phyloP scores from a whole-genome alignment of 495 filamentous ascomycete genomes.

The Staphylotrichum tortipilum region DNA sequence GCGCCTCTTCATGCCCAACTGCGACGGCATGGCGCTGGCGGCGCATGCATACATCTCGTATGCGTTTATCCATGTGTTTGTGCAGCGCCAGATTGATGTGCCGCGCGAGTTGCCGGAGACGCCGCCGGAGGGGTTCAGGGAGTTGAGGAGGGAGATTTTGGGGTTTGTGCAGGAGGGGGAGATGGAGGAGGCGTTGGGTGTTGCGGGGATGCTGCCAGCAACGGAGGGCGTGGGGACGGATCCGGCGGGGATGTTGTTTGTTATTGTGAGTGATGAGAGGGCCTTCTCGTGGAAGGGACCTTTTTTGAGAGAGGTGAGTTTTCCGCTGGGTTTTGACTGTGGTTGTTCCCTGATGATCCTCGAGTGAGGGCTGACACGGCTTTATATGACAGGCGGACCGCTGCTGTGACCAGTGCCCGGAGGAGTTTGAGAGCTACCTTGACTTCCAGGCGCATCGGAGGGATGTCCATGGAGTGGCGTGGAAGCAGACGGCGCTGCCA shows the following conservation, averaged over 20 bases:
- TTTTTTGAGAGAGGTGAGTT: not conserved
- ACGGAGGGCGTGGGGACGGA: not conserved
- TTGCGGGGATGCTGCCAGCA: not conserved
- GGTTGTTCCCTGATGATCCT: too few species aligned
- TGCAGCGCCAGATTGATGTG: not conserved
- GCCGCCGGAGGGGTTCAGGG: not conserved
- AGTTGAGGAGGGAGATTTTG: not conserved
- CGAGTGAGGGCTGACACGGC: too few species aligned
- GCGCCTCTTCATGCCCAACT: not conserved
- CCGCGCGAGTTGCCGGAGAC: not conserved
- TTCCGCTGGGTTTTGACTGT: not conserved
- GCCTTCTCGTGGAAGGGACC: not conserved
- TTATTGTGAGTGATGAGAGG: not conserved
- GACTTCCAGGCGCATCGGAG: not conserved
- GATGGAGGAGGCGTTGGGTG: not conserved
- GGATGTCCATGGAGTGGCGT: not conserved
- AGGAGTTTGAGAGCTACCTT: not conserved
- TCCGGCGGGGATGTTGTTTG: constrained; percentile 2
- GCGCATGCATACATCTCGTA: not conserved
- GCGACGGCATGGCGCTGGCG: not conserved
- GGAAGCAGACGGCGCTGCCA: not conserved
- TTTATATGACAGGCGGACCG: not conserved
- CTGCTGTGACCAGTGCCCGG: not conserved
- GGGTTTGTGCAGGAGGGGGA: not conserved
- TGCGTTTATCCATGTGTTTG: not conserved